phyloP scores from a whole-genome alignment of 148 eudicot species.

The Pouteria glomerata region DNA sequence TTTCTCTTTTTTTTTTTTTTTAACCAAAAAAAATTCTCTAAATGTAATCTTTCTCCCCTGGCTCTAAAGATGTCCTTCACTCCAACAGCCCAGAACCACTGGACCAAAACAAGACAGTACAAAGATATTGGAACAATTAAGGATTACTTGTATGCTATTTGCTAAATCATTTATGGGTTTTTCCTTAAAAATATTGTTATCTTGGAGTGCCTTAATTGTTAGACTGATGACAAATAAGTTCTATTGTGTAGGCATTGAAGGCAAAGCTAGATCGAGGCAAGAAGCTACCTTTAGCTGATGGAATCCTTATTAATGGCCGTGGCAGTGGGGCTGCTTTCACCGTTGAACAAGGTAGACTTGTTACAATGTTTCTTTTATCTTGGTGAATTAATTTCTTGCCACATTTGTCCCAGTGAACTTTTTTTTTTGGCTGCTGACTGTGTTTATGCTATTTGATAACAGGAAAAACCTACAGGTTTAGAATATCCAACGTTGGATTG shows the following conservation, averaged over 20 bases:
- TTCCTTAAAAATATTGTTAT: too few species aligned
- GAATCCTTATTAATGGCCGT: slow-evolving; percentile 94
- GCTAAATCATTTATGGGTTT: too few species aligned
- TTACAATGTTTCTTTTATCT: background rate
- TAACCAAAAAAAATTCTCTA: too few species aligned
- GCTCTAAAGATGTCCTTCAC: too few species aligned
- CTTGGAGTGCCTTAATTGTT: too few species aligned
- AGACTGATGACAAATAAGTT: too few species aligned
- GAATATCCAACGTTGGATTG: slow-evolving; percentile 87
- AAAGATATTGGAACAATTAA: too few species aligned
- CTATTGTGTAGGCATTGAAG: slow-evolving; percentile 65
- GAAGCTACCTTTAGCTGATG: slow-evolving; percentile 68
- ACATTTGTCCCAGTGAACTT: background rate
- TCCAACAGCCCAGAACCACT: too few species aligned
- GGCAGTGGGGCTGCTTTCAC: slow-evolving; percentile 65
- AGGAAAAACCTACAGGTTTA: slow-evolving; percentile 90
- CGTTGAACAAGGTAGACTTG: slow-evolving; percentile 61
- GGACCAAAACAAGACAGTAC: too few species aligned
- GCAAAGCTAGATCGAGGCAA: slow-evolving; percentile 61
- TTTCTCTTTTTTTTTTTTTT: too few species aligned
- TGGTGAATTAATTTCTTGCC: background rate
- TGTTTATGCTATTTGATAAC: slow-evolving; percentile 1
- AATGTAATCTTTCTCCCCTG: too few species aligned
- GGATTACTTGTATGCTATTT: too few species aligned
- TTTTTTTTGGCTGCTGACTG: background rate